These are phyloP conservation scores for Candida dubliniensis DNA, from an alignment of 1,139 yeast genomes.

Conservation along the genomic window DNA sequence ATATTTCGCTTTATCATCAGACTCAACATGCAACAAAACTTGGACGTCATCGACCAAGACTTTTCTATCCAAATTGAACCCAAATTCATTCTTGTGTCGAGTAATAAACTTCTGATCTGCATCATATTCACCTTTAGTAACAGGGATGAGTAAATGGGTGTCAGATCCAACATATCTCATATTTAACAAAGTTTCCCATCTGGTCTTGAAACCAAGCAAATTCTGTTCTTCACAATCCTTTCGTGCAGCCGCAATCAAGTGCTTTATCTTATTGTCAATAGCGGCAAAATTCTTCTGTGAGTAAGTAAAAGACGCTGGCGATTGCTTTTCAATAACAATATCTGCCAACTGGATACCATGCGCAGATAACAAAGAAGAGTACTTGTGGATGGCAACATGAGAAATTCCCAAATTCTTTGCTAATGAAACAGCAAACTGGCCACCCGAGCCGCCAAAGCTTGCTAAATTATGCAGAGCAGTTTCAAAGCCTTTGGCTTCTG, in stretches of 20 bases:
- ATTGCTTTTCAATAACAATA: constrained; percentile 62
- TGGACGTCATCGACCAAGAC: constrained; percentile 83
- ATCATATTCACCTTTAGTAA: constrained; percentile 20
- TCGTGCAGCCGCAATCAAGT: constrained; percentile 27
- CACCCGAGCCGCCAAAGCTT: constrained; percentile 51
- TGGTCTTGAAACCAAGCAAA: constrained; percentile 25
- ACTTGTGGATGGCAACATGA: constrained; percentile 43
- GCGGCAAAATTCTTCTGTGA: constrained; percentile 16
- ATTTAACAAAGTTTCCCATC: constrained; percentile 66
- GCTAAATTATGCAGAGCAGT: constrained; percentile 45
- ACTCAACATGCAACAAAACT: constrained; percentile 43
- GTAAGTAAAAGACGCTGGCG: constrained; percentile 47
- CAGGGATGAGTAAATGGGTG: constrained; percentile 69
- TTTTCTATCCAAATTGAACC: constrained; percentile 42
- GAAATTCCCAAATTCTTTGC: constrained; percentile 41
- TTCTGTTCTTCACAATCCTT: constrained; percentile 35
- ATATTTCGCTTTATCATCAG: constrained; percentile 26
- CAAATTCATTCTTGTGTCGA: constrained; percentile 41
- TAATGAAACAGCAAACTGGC: constrained; percentile 42
- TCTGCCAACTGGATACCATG: constrained; percentile 47
- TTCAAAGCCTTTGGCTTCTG: constrained; percentile 45
- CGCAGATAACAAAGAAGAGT: constrained; percentile 46
- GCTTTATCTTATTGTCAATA: constrained; percentile 28
- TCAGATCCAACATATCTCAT: constrained; percentile 87
- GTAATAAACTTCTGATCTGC: constrained; percentile 30